Conservation (phyloP, 2,329 filamentous ascomycete species). For the Monilinia fructigena region DNA sequence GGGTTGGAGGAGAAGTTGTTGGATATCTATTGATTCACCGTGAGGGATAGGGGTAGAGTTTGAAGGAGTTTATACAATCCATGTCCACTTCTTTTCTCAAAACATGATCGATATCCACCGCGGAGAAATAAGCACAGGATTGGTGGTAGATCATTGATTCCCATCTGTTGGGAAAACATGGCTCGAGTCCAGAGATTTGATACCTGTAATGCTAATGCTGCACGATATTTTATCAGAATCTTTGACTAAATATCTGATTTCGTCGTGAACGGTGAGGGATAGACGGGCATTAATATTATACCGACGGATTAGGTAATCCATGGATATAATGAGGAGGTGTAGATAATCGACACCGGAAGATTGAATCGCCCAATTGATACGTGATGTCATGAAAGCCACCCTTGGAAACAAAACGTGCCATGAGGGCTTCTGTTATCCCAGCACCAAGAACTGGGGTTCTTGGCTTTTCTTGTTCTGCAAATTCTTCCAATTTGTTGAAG, state of each 20-base stretch:
- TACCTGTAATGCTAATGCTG: conserved; percentile 89
- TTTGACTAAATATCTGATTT: conserved; percentile 90
- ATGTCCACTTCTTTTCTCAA: conserved; percentile 98
- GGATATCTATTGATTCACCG: conserved; percentile 85
- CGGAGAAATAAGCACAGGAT: conserved; percentile 91
- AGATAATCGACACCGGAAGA: conserved; percentile 97
- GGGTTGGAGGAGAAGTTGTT: conserved; percentile 67
- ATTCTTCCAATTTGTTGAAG: conserved; percentile 97
- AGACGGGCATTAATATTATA: conserved; percentile 85
- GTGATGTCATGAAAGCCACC: conserved; percentile 91
- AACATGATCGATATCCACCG: conserved; percentile 91
- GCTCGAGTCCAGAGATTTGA: conserved; percentile 95
- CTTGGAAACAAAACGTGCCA: conserved; percentile 81
- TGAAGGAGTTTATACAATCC: conserved; percentile 91
- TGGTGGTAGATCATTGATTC: conserved; percentile 94
- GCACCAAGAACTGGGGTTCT: conserved; percentile 90
- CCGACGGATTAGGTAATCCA: conserved; percentile 87
- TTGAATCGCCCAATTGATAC: conserved; percentile 99
- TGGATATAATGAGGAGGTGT: conserved; percentile 85
- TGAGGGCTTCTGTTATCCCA: conserved; percentile 92
- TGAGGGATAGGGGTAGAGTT: conserved; percentile 74
- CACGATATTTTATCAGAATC: conserved; percentile 82
- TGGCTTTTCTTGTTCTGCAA: conserved; percentile 89
- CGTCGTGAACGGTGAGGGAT: conserved; percentile 93
- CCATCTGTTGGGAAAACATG: conserved; percentile 96